These are phyloP conservation scores for Colletotrichum filicis DNA, from an alignment of 2,329 filamentous ascomycete species.

Conservation along the genomic window DNA sequence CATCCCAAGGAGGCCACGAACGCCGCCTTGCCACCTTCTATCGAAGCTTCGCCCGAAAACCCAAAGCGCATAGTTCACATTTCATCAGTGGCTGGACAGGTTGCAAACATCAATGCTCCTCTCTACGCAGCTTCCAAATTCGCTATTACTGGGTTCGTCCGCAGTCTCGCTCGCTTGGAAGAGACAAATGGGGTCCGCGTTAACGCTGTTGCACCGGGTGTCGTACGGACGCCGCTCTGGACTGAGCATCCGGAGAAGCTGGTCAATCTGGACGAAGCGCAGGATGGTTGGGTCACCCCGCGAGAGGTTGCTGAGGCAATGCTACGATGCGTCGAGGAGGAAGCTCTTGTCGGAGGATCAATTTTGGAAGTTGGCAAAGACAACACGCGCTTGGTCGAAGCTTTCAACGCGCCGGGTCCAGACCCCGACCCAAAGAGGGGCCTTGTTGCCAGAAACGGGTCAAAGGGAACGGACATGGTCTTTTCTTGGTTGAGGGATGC, in stretches of 20 bases:
- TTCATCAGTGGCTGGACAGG: constrained; percentile 49
- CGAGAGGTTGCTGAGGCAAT: constrained; percentile 56
- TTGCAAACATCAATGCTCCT: constrained; percentile 46
- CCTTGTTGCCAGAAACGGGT: constrained; percentile 41
- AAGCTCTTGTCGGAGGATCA: constrained; percentile 49
- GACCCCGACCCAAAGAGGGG: constrained; percentile 41
- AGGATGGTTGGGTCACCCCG: constrained; percentile 54
- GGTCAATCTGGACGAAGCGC: constrained; percentile 44
- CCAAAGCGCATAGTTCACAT: constrained; percentile 52
- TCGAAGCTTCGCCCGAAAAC: constrained; percentile 38
- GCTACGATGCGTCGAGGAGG: constrained; percentile 50
- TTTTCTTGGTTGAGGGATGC: constrained; percentile 41
- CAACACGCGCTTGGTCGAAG: constrained; percentile 44
- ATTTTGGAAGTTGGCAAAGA: constrained; percentile 53
- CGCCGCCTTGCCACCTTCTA: constrained; percentile 2
- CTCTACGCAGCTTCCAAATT: constrained; percentile 53
- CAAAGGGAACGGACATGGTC: constrained; percentile 41
- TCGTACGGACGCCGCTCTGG: constrained; percentile 58
- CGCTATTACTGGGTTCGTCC: constrained; percentile 52
- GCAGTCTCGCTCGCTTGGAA: constrained; percentile 49
- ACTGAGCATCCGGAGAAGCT: constrained; percentile 56
- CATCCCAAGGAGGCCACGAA: constrained; percentile 36
- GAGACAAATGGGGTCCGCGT: constrained; percentile 51
- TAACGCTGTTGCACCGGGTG: constrained; percentile 54
- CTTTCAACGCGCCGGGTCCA: constrained; percentile 53